Percentiles rank a stretch among this genome's conserved stretches.
Evolutionary conservation across 2,329 filamentous ascomycete species (phyloP).

Genomic region (Zalaria obscura): DNA sequence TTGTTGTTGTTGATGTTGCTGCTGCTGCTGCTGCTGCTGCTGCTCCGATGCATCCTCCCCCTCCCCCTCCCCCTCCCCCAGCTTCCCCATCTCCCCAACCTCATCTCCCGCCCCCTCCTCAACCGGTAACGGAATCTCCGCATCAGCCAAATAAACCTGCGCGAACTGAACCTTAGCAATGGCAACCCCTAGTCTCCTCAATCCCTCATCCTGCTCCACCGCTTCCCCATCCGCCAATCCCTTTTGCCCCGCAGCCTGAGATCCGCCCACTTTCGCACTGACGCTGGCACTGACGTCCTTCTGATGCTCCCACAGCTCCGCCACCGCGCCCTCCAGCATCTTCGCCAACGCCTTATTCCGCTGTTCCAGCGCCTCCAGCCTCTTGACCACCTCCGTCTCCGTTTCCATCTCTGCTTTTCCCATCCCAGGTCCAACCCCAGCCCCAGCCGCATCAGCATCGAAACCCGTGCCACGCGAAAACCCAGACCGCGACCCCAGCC

Average conservation of each 20-base stretch:
- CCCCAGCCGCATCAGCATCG: too few relatives aligned
- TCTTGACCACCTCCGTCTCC: constrained; percentile 4
- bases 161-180: constrained; percentile 38
- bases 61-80: neutral
- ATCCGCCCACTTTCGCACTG: constrained; percentile 18
- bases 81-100: constrained; percentile 1
- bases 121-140: constrained; percentile 26
- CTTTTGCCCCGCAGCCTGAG: constrained; percentile 21
- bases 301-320: constrained; percentile 47
- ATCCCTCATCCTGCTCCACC: constrained; percentile 18
- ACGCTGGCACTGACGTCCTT: constrained; percentile 26
- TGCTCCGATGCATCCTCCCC: neutral
- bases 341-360: constrained; percentile 53
- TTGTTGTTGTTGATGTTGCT: neutral
- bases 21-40: neutral
- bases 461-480: constrained; percentile 14
- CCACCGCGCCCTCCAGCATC: constrained; percentile 54
- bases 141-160: constrained; percentile 35
- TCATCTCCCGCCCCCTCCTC: constrained; percentile 17
- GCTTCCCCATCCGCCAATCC: constrained; percentile 24
- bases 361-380: constrained; percentile 40
- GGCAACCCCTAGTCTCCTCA: constrained; percentile 30
- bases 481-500: neutral
- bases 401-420: too few relatives aligned
- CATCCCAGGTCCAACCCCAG: constrained; percentile 20